Base-by-base conservation (phyloP, 306 rosid species). In the Dicorynia guianensis region DNA sequence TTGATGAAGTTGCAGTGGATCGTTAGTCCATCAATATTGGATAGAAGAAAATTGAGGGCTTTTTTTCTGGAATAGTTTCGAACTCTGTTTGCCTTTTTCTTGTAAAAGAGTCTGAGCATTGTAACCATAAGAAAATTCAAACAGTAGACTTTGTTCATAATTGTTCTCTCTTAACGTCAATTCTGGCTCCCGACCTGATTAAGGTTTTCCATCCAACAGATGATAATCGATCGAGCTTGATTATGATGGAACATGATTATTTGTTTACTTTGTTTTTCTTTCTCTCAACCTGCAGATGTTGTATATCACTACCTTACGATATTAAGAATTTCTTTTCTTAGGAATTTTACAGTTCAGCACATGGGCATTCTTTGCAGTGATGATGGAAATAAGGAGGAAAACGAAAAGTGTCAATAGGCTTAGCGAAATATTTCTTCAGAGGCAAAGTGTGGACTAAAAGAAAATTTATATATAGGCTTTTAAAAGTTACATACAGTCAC, bases 1-100 rank as follows among this genome's bases (percentile, higher is more conserved):
- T 89, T 52, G 89, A 84, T 34, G 89, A 84, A 66, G 84, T 30
- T 47, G 88, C 63, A 50, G 67, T 81, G 71, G 89, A 76, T 62
- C 84, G 47, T 76, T 88, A 84, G 80, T 25, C 44, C 57, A 36
- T n/a, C 40, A 17, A 60, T 54, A 34, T 50, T 42, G 39, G 15
- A 50, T 47, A 35, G 49, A 35, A 38, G 63, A 78, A 48, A 74
- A 64, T 11, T 57, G 57, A 46, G 39, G 15, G 15, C 65, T 71
- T 74, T 59, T 74, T 19, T 43, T 18, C 58, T 63, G 40, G 19
- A 40, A 54, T 74, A 57, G 76, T 57, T 64, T 18, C 65, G 76
- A 81, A 65, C 84, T 75, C 78, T 4, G 10, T n/a, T 48, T 15
- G 30, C 46, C 78, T 30, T 4, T 71, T 64, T 60, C 69, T 47